Percentiles rank a stretch among this genome's conserved stretches.
Conservation (phyloP, 1,284 basidiomycete species). For the Sanguinoderma infundibulare region DNA sequence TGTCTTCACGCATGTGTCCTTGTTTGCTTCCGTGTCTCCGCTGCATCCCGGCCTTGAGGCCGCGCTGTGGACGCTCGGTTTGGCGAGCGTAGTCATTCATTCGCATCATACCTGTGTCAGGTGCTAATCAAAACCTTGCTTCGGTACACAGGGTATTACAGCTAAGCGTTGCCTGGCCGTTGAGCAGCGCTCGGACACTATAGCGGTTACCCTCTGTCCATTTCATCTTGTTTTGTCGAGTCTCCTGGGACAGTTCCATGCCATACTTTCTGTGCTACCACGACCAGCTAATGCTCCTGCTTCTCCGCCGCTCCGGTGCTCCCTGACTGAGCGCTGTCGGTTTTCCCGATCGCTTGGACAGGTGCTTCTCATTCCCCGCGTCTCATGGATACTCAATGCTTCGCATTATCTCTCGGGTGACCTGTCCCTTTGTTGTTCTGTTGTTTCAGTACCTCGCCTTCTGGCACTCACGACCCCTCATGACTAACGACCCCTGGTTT, state of each 20-base stretch:
- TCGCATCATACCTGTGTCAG: conserved; percentile 4
- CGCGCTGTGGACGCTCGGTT: conserved; percentile 10
- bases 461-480: conserved; percentile 30
- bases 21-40: conserved; percentile 12
- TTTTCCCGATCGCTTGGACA: conserved; percentile 5
- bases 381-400: conserved; percentile 19
- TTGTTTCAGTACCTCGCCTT: conserved; percentile 24
- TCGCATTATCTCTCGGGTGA: conserved; percentile 19
- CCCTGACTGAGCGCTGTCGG: conserved; percentile 8
- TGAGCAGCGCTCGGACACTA: conserved; percentile 20
- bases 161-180: conserved; percentile 23
- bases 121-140: conserved; percentile 28
- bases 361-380: conserved; percentile 19
- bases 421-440: conserved; percentile 14
- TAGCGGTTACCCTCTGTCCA: conserved; percentile 12
- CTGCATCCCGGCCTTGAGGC: conserved; percentile 9
- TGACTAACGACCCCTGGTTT: conserved; percentile 26
- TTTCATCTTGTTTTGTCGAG: conserved; percentile 12
- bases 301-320: conserved; percentile 11
- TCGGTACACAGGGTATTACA: conserved; percentile 36
- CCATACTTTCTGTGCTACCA: conserved; percentile 14
- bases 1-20: conserved; percentile 7
- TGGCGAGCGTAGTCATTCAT: conserved; percentile 15
- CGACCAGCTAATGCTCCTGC: conserved; percentile 18
- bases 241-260: conserved; percentile 21